Conservation (phyloP, 1,139 yeast species). For the Pichia kudriavzevii region DNA sequence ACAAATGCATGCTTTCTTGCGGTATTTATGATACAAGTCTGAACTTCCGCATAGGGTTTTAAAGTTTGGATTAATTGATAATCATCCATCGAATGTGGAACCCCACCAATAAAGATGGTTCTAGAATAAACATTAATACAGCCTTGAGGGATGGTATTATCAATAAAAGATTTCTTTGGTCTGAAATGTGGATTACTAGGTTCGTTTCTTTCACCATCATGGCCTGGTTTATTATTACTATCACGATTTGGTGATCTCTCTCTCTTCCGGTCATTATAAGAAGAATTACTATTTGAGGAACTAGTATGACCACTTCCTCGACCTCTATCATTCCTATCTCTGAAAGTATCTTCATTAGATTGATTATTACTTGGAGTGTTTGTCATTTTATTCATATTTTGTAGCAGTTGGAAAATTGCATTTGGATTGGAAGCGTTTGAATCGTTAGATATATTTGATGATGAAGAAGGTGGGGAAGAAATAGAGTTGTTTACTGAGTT, state of each 20-base stretch:
- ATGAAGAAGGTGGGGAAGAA: constrained; percentile 15
- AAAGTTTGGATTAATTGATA: constrained; percentile 57
- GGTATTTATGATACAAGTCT: constrained; percentile 77
- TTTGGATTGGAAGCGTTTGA: constrained; percentile 27
- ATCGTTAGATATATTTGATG: constrained; percentile 26
- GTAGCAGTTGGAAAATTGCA: constrained; percentile 41
- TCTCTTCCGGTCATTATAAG: constrained; percentile 39
- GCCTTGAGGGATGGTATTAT: constrained; percentile 68
- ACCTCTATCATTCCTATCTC: constrained; percentile 23
- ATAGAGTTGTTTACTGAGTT: too few relatives aligned
- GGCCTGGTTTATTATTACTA: constrained; percentile 24
- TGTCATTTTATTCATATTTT: constrained; percentile 27
- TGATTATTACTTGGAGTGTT: constrained; percentile 3
- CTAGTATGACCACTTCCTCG: constrained; percentile 22
- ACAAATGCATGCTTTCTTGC: constrained; percentile 95
- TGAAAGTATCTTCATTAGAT: constrained; percentile 12
- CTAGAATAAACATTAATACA: constrained; percentile 78
- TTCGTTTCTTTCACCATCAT: constrained; percentile 50
- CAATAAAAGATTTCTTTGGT: constrained; percentile 63
- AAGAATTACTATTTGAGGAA: constrained; percentile 1
- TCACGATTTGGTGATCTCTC: constrained; percentile 47
- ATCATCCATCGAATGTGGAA: constrained; percentile 77
- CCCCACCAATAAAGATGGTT: constrained; percentile 91
- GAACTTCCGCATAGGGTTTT: constrained; percentile 91
- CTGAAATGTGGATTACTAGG: constrained; percentile 70